phyloP scores from a whole-genome alignment of 2,329 filamentous ascomycete species.

The Ilyonectria sp. region DNA sequence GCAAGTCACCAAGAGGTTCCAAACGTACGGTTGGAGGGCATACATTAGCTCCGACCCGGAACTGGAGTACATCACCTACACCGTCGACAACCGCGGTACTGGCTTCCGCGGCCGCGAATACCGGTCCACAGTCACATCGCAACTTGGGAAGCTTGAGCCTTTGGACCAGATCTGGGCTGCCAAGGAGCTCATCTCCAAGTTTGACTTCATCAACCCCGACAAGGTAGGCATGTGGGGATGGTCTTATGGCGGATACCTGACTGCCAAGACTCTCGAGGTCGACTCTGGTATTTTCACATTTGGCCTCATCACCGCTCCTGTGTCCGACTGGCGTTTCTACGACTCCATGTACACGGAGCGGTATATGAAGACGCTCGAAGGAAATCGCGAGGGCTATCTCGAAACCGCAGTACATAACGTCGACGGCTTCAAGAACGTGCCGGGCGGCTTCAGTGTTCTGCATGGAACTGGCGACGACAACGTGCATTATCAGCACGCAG shows the following conservation, averaged over 20 bases:
- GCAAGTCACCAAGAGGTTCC: conserved; percentile 71
- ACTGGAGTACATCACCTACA: conserved; percentile 77
- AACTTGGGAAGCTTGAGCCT: conserved; percentile 75
- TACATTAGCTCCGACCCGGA: conserved; percentile 79
- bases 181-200: conserved; percentile 64
- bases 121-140: conserved; percentile 69
- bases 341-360: conserved; percentile 81
- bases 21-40: conserved; percentile 69
- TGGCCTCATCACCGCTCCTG: conserved; percentile 75
- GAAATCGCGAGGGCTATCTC: conserved; percentile 73
- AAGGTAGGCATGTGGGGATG: conserved; percentile 79
- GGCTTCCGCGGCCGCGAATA: conserved; percentile 76
- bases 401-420: conserved; percentile 71
- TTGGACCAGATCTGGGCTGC: conserved; percentile 79
- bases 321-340: conserved; percentile 80
- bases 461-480: conserved; percentile 81
- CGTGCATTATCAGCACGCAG: conserved; percentile 79
- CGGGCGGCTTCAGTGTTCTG: conserved; percentile 73
- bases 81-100: conserved; percentile 78
- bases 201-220: conserved; percentile 69
- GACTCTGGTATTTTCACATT: conserved; percentile 74
- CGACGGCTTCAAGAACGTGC: conserved; percentile 74
- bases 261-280: conserved; percentile 76
- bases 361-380: conserved; percentile 76
- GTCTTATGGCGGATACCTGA: conserved; percentile 78